Conservation (phyloP, 2,329 filamentous ascomycete genomes). For the Colletotrichum zoysiae region DNA sequence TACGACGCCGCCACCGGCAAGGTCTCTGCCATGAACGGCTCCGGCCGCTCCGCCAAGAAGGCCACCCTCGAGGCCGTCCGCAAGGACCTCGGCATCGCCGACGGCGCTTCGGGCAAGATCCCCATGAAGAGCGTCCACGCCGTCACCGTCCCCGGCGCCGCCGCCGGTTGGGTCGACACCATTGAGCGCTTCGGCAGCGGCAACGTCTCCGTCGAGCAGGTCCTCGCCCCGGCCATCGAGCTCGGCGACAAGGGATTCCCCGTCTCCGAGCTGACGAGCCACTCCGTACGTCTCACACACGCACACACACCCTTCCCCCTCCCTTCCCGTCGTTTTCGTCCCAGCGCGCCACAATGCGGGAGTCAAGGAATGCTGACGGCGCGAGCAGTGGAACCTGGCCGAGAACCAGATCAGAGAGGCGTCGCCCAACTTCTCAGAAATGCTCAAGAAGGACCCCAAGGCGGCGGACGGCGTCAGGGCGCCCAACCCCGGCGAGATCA, state of each 20-base stretch:
- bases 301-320: too few relatives aligned
- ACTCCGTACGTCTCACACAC: slow-evolving; percentile 67
- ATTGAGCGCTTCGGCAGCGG: slow-evolving; percentile 91
- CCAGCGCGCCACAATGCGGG: too few relatives aligned
- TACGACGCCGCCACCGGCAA: slow-evolving; percentile 87
- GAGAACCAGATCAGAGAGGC: slow-evolving; percentile 76
- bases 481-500: slow-evolving; percentile 85
- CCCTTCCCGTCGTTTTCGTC: neutral
- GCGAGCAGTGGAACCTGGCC: slow-evolving; percentile 75
- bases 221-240: slow-evolving; percentile 85
- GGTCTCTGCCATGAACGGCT: slow-evolving; percentile 90
- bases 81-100: slow-evolving; percentile 74
- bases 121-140: slow-evolving; percentile 83
- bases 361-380: neutral
- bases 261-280: slow-evolving; percentile 82
- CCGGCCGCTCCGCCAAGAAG: slow-evolving; percentile 81
- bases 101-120: slow-evolving; percentile 70
- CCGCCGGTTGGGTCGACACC: slow-evolving; percentile 93
- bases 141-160: slow-evolving; percentile 89
- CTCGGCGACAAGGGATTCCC: slow-evolving; percentile 91
- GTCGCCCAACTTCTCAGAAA: slow-evolving; percentile 88
- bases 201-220: slow-evolving; percentile 80
- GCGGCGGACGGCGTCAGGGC: slow-evolving; percentile 78
- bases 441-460: slow-evolving; percentile 82
- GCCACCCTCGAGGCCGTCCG: slow-evolving; percentile 78